These are phyloP conservation scores for Mucor mucedo DNA, from an alignment of 371 early-diverging fungal species.

Conservation along the genomic window DNA sequence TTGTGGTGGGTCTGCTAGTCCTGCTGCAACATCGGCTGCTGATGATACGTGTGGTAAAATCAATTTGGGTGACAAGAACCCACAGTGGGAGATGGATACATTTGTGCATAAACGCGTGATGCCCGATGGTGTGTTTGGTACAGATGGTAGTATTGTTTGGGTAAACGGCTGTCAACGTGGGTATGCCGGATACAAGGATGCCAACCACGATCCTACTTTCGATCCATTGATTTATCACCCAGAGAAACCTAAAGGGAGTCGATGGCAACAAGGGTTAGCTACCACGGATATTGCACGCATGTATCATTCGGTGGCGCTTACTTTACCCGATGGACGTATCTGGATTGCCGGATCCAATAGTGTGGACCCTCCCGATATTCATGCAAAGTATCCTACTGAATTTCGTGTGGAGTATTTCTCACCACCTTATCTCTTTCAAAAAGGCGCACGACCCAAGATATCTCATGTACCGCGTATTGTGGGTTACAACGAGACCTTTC, in stretches of 20 bases:
- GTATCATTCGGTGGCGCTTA: conserved; percentile 70
- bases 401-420: conserved; percentile 66
- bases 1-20: conserved; percentile 62
- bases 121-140: conserved; percentile 64
- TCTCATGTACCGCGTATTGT: conserved; percentile 51
- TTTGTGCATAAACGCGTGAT: conserved; percentile 64
- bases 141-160: conserved; percentile 65
- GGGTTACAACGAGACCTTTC: conserved; percentile 43
- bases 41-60: conserved; percentile 63
- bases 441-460: conserved; percentile 46
- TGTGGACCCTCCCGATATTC: conserved; percentile 48
- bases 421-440: conserved; percentile 63
- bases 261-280: conserved; percentile 51
- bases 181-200: conserved; percentile 59
- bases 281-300: conserved; percentile 68
- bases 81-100: conserved; percentile 66
- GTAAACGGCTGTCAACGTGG: conserved; percentile 70
- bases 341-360: conserved; percentile 59
- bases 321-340: conserved; percentile 60
- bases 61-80: conserved; percentile 49
- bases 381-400: conserved; percentile 61
- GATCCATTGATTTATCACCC: conserved; percentile 66
- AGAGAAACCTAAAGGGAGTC: conserved; percentile 36
- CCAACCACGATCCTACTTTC: conserved; percentile 61
- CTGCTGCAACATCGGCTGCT: conserved; percentile 41